Base-by-base conservation (phyloP, 2,329 filamentous ascomycete genomes). In the Talaromyces sp. region DNA sequence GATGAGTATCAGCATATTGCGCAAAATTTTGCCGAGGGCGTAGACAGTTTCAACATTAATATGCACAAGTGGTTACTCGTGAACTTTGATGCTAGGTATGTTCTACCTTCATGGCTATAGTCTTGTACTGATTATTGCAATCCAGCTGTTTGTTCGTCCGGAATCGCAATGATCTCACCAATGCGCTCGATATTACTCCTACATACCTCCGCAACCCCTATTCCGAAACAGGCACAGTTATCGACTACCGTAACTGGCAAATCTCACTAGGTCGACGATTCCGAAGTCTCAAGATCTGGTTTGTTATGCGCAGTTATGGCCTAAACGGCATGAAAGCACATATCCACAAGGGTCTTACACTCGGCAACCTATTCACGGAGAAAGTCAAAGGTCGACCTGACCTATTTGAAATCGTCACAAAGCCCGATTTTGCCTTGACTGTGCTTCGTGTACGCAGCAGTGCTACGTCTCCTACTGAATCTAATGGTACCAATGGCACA, bases 41-140 rank as follows among this genome's bases (percentile, higher is more conserved):
- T 96, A 75, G 91, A 97, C 81, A 93, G 89, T 69, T 97, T 96
- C 84, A 89, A 97, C 79, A 88, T 94, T 82, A 98, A 97, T 82
- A 91, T 97, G 86, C 93, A 97, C 84, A 98, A 98, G 82, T 97
- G 94, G 94, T 84, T 97, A 58, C 87, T 97, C 19, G 93, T 92
- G 65, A 97, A 96, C 78, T 97, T 97, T 73, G 94, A 98, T 73
- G 86, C 86, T 3, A 81, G 79, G 79, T 81, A 72, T 36, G 34
- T 40, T 31, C 38, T 34, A 43, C 27, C 22, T 19, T 25, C 53
- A 56, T 17, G 4, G n/a, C n/a, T 36, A 25, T 17, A 17, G 1
- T 38, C 1, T 6, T 5, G 5, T 19, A 29, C 34, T 40, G n/a
- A 47, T 29, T n/a, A 10, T 15, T 13, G n/a, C 10, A 36, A 38